phyloP scores from a whole-genome alignment of 163 green algal genomes.

The Coccomyxa subellipsoidea region DNA sequence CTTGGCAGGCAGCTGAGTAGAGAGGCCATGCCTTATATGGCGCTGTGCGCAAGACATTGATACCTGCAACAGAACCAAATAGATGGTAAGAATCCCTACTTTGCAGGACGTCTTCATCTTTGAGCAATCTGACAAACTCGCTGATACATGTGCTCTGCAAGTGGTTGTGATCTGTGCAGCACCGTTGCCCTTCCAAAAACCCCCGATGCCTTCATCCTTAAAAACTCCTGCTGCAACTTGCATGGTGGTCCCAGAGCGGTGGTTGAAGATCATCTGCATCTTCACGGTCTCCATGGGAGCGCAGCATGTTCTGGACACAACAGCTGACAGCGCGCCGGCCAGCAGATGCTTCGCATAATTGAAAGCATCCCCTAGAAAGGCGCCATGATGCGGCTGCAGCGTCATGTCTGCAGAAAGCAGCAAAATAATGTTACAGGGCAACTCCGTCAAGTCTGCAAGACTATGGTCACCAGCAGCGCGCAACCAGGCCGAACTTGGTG shows the following conservation, averaged over 20 bases:
- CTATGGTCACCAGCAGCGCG: too few species aligned
- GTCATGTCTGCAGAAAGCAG: neutral
- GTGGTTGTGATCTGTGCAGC: neutral
- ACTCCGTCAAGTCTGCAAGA: too few species aligned
- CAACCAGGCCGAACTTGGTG: too few species aligned
- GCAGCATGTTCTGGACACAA: conserved; percentile 44
- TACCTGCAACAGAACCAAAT: neutral
- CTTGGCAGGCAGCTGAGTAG: neutral
- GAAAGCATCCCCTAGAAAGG: neutral
- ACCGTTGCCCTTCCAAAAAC: conserved; percentile 77
- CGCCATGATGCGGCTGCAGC: neutral
- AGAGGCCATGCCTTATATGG: conserved; percentile 62
- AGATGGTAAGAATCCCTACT: neutral
- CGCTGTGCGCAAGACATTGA: conserved; percentile 75
- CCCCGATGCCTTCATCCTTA: conserved; percentile 52
- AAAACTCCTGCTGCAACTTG: conserved; percentile 32
- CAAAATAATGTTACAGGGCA: too few species aligned
- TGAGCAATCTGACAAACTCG: neutral
- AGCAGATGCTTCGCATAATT: conserved; percentile 2
- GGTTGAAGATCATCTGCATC: conserved; percentile 65
- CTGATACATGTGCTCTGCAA: neutral
- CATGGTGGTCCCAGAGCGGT: conserved; percentile 10
- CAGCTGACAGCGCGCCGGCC: conserved; percentile 13
- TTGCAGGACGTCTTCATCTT: neutral
- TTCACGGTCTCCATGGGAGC: conserved; percentile 78